Percentiles rank a stretch among this genome's conserved stretches.
Evolutionary conservation across 78 protist genomes (phyloP).

Genomic region (Polysphondylium violaceum): DNA sequence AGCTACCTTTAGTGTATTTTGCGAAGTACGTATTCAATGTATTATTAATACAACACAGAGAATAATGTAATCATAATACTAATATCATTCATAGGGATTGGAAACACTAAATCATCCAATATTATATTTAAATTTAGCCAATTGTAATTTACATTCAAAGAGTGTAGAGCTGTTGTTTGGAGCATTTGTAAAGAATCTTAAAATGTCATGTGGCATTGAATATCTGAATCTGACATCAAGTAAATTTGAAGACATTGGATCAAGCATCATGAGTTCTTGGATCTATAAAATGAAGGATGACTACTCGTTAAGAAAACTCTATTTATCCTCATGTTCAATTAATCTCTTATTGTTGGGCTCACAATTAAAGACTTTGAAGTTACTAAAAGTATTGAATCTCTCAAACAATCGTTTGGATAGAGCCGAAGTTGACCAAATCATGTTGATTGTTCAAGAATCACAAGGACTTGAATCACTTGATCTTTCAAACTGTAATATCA

Average conservation of each 20-base stretch:
- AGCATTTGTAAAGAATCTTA: background rate
- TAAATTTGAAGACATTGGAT: conserved; percentile 56
- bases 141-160: conserved; percentile 25
- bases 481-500: conserved; percentile 2
- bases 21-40: too few relatives aligned
- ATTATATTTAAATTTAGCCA: conserved; percentile 16
- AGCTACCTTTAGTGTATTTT: background rate
- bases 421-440: conserved; percentile 24
- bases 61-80: too few relatives aligned
- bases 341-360: conserved; percentile 4
- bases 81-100: conserved; percentile 26
- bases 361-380: background rate
- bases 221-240: conserved; percentile 4
- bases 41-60: too few relatives aligned
- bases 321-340: background rate
- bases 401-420: conserved; percentile 16
- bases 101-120: conserved; percentile 37
- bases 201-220: background rate
- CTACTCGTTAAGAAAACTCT: background rate
- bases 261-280: background rate
- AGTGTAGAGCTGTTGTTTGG: conserved; percentile 9
- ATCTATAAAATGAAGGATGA: background rate
- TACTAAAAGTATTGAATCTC: background rate
- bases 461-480: conserved; percentile 10
- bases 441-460: background rate